phyloP scores from a whole-genome alignment of 768 basidiomycete species.

The Macrolepiota dolichaula region DNA sequence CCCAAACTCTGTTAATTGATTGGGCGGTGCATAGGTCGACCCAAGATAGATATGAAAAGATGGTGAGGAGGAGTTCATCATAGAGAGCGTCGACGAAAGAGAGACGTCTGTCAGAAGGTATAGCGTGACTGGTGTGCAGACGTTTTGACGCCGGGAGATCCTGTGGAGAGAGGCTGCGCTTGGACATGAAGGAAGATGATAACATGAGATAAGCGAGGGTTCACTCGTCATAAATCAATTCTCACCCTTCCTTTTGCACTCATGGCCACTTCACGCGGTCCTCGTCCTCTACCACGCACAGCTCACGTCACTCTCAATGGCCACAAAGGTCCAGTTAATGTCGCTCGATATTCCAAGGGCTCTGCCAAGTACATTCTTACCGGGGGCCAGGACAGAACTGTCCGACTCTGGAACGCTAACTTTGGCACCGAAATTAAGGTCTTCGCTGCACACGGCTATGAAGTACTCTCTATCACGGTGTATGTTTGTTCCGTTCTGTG shows the following conservation, averaged over 20 bases:
- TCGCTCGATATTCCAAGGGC: conserved; percentile 89
- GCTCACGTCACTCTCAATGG: conserved; percentile 59
- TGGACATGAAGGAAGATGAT: conserved; percentile 35
- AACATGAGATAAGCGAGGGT: conserved; percentile 9
- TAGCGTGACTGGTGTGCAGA: conserved; percentile 26
- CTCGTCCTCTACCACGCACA: conserved; percentile 50
- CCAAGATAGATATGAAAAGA: conserved; percentile 70
- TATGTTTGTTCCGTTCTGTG: conserved; percentile 35
- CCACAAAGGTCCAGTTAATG: conserved; percentile 86
- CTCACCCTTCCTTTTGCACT: conserved; percentile 11
- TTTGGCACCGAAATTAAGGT: conserved; percentile 87
- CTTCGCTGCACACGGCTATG: conserved; percentile 92
- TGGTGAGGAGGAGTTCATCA: conserved; percentile 72
- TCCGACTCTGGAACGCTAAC: conserved; percentile 89
- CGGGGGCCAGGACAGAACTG: conserved; percentile 87
- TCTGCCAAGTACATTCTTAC: conserved; percentile 86
- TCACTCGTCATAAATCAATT: background rate
- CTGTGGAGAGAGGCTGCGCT: conserved; percentile 46
- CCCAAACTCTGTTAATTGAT: conserved; percentile 61
- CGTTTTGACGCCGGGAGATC: conserved; percentile 60
- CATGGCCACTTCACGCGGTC: conserved; percentile 56
- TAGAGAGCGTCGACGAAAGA: conserved; percentile 59
- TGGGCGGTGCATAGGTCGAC: conserved; percentile 66
- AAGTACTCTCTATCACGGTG: conserved; percentile 90
- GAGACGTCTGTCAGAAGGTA: conserved; percentile 16